Percentiles rank a stretch among this genome's conserved stretches.
Evolutionary conservation across 331 rosid genomes (phyloP).

Genomic region (Malus hybrid): DNA sequence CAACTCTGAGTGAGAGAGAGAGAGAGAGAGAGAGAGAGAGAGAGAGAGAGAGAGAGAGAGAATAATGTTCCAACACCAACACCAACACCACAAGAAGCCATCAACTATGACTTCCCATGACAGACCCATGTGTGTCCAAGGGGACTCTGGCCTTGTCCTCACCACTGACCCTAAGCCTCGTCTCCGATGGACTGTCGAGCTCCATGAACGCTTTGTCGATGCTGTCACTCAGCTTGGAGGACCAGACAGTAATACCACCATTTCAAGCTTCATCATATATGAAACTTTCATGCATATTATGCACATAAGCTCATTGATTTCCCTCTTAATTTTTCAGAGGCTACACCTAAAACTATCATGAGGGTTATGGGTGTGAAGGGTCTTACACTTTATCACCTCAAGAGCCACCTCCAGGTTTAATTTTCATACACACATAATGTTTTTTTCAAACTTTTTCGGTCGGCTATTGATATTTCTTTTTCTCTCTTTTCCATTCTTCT

Average conservation of each 20-base stretch:
- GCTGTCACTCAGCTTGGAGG: constrained; percentile 99
- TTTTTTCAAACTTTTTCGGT: constrained; percentile 16
- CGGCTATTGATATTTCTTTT: constrained; percentile 4
- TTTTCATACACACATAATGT: constrained; percentile 13
- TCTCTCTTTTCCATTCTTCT: not conserved
- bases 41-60: not conserved
- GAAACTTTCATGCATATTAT: not conserved
- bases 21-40: constrained; percentile 13
- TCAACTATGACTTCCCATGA: constrained; percentile 97
- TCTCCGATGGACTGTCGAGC: constrained; percentile 98
- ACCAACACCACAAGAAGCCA: constrained; percentile 82
- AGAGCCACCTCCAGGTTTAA: constrained; percentile 96
- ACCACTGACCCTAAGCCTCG: constrained; percentile 99
- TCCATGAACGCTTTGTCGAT: constrained; percentile 96
- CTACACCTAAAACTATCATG: constrained; percentile 98
- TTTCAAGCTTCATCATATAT: not conserved
- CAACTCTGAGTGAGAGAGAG: constrained; percentile 29
- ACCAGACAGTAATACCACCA: constrained; percentile 61
- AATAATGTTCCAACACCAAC: constrained; percentile 80
- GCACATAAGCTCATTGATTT: not conserved
- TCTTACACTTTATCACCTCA: constrained; percentile 99
- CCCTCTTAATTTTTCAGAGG: constrained; percentile 40
- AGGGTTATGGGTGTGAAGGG: constrained; percentile 99
- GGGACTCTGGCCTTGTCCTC: constrained; percentile 97
- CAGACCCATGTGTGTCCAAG: constrained; percentile 95